Evolutionary conservation across 257 asterid species (phyloP).

Genomic region (Nicotiana sylvestris): DNA sequence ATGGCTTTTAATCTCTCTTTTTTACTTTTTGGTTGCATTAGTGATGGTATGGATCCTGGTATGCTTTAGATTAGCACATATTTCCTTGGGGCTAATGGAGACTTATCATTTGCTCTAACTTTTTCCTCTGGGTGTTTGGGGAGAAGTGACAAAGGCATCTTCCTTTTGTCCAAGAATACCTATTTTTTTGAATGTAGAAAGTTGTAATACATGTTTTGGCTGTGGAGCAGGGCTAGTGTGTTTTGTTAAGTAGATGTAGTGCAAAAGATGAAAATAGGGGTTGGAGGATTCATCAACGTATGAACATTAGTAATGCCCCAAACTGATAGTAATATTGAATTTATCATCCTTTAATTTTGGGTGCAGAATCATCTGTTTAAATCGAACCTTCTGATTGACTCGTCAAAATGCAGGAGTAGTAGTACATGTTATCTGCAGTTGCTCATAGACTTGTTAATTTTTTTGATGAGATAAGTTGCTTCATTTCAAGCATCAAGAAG

Average conservation of each 20-base stretch:
- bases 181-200: not conserved
- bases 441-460: not conserved
- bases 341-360: not conserved
- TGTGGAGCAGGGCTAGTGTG: not conserved
- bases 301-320: conserved; percentile 2
- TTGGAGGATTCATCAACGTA: conserved; percentile 1
- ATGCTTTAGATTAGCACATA: not conserved
- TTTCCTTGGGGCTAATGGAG: not conserved
- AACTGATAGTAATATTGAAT: not conserved
- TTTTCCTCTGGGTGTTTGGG: not conserved
- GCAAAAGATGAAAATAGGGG: not conserved
- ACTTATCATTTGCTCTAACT: not conserved
- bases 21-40: not conserved
- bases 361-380: not conserved
- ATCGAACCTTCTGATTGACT: not conserved
- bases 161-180: not conserved
- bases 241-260: not conserved
- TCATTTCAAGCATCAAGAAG: too few relatives aligned
- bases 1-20: not conserved
- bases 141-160: not conserved
- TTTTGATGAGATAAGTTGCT: too few relatives aligned
- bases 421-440: not conserved
- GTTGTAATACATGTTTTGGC: not conserved
- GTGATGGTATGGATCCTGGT: not conserved
- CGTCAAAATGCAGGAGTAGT: not conserved